Evolutionary conservation across 352 stramenopile genomes (phyloP), one percentile per base, ranked within the genome.

Genomic region (Phytophthora pistaciae): DNA sequence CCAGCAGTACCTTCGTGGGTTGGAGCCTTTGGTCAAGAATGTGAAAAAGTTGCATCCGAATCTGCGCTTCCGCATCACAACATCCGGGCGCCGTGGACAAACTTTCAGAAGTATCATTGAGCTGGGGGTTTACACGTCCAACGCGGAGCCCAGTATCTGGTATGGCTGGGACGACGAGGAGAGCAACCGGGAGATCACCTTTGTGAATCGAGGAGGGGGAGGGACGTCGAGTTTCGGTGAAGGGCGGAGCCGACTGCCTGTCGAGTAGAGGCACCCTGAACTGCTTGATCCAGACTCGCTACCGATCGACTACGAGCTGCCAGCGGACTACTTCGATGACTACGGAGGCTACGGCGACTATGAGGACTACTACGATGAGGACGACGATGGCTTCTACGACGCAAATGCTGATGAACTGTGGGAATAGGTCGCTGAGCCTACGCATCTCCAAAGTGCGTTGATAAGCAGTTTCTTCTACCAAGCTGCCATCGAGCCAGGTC

Each of bases 91-190:
- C 18, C 55, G 66, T 14, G 56, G 57, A 0, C 57, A 62, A 6
- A 74, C 56, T 1, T 84, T 85, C 44, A 54, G 56, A 42, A 68
- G 68, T 5, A 72, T 87, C 5, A 67, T 76, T 25, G 77, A 87
- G 31, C 50, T 87, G 14, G 80, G 80, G 1, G 20, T 87, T 20
- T 87, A 79, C 54, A 87, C 80, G 0, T 31, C 50, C 13, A 48
- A 69, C 10, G 61, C 64, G 21, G 70, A 82, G 18, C 77, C 68
- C 9, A 84, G 69, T 48, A 25, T 58, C 8, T 87, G 75, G 77
- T 79, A 83, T 53, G 80, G 73, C 13, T 87, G 78, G 75, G 72
- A 84, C 11, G 64, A 77, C 18, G 71, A 82, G 20, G 50, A 82
- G 52, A 70, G 52, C 0, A 62, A 80, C 53, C 65, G 61, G 25